Percentiles rank a stretch among this genome's conserved stretches.
These are phyloP conservation scores for Dactylellina cionopaga DNA, from an alignment of 2,329 filamentous ascomycete species.

Conservation along the genomic window DNA sequence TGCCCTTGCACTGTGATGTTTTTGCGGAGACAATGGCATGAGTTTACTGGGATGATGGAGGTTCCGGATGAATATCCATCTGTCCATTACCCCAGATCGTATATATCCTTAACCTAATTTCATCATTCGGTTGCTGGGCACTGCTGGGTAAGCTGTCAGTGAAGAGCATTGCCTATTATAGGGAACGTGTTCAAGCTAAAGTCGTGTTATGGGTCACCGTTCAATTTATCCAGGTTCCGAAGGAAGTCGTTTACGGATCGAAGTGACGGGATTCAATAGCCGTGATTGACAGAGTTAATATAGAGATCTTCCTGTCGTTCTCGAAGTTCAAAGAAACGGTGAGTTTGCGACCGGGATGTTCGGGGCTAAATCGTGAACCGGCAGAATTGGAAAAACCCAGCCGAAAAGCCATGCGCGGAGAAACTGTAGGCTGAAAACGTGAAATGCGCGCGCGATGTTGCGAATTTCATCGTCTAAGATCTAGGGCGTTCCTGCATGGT, in stretches of 20 bases:
- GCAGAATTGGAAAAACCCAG: slow-evolving; percentile 49
- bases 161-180: slow-evolving; percentile 34
- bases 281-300: slow-evolving; percentile 8
- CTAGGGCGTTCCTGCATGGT: slow-evolving; percentile 34
- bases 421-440: slow-evolving; percentile 23
- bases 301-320: background rate
- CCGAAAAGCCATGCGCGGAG: slow-evolving; percentile 44
- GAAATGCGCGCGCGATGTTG: background rate
- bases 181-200: slow-evolving; percentile 30
- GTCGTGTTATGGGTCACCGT: slow-evolving; percentile 4
- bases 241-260: slow-evolving; percentile 13
- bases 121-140: background rate
- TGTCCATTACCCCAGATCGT: slow-evolving; percentile 45
- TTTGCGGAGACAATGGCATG: slow-evolving; percentile 13
- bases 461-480: slow-evolving; percentile 1
- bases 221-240: slow-evolving; percentile 39
- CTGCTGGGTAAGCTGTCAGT: background rate
- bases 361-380: slow-evolving; percentile 48
- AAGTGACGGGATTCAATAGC: slow-evolving; percentile 25
- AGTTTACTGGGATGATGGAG: slow-evolving; percentile 11
- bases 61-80: slow-evolving; percentile 39
- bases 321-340: slow-evolving; percentile 17
- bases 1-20: slow-evolving; percentile 12
- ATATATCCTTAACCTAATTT: slow-evolving; percentile 20
- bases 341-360: slow-evolving; percentile 14